Evolutionary conservation across 495 filamentous ascomycete genomes (phyloP).

Genomic region (Aspergillus wentii): DNA sequence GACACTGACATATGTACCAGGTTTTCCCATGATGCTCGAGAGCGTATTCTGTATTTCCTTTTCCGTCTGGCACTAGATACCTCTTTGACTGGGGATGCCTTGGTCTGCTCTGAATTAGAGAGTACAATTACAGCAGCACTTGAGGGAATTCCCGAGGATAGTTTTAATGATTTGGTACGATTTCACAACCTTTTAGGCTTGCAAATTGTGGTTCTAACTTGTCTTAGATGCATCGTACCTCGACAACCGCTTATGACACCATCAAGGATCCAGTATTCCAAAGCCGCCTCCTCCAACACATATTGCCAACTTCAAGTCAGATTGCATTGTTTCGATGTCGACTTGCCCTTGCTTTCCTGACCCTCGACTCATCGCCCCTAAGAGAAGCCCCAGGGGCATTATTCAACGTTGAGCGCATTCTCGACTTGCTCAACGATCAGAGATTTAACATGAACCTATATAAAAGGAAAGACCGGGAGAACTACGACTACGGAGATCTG

Average conservation of each 20-base stretch:
- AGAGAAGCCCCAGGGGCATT: conserved; percentile 34
- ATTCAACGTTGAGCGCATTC: conserved; percentile 49
- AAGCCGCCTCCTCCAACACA: conserved; percentile 52
- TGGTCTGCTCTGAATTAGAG: conserved; percentile 40
- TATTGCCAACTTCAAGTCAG: conserved; percentile 49
- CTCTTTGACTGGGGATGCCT: conserved; percentile 37
- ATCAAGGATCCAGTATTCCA: conserved; percentile 49
- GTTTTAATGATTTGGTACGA: conserved; percentile 27
- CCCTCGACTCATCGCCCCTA: conserved; percentile 45
- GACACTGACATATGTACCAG: conserved; percentile 16
- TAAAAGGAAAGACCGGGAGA: conserved; percentile 17
- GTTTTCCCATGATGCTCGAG: conserved; percentile 27
- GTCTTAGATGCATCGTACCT: conserved; percentile 48
- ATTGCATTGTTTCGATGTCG: conserved; percentile 61
- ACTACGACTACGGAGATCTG: conserved; percentile 66
- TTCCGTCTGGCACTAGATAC: conserved; percentile 59
- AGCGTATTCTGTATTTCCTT: conserved; percentile 35
- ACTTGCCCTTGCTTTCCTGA: conserved; percentile 70
- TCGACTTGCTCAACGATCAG: conserved; percentile 43
- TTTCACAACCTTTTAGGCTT: too few relatives aligned
- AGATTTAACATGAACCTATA: conserved; percentile 41
- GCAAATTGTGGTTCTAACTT: too few relatives aligned
- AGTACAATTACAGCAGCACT: conserved; percentile 37
- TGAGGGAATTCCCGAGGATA: conserved; percentile 24
- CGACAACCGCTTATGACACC: conserved; percentile 45